phyloP scores from a whole-genome alignment of 805 yeast species.

The Kuraishia borneana region DNA sequence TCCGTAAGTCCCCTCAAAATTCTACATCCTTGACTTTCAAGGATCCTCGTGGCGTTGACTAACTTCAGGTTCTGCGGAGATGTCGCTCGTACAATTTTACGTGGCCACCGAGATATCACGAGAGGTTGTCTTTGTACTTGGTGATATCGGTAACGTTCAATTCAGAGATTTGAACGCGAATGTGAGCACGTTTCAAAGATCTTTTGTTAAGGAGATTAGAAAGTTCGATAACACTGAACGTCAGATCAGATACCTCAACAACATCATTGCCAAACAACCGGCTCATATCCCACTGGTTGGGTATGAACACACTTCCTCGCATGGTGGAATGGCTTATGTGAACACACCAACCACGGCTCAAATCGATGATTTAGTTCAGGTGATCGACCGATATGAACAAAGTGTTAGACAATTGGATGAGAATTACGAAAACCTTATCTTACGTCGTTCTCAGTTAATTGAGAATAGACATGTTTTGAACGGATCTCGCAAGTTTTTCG shows the following conservation, averaged over 20 bases:
- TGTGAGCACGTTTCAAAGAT: conserved; percentile 78
- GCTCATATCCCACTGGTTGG: conserved; percentile 19
- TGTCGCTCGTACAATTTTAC: conserved; percentile 87
- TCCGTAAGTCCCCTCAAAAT: conserved; percentile 17
- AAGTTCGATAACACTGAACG: conserved; percentile 80
- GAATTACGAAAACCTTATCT: conserved; percentile 50
- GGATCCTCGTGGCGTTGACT: neutral
- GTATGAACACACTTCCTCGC: conserved; percentile 11
- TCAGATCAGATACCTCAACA: conserved; percentile 51
- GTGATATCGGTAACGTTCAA: conserved; percentile 78
- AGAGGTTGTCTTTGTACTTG: conserved; percentile 76
- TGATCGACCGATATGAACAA: conserved; percentile 54
- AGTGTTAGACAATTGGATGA: conserved; percentile 62
- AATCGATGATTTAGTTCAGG: conserved; percentile 58
- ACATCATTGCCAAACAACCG: conserved; percentile 37
- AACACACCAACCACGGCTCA: conserved; percentile 33
- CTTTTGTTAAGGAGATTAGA: conserved; percentile 82
- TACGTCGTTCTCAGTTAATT: conserved; percentile 43
- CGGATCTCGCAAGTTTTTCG: conserved; percentile 23
- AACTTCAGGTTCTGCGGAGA: conserved; percentile 79
- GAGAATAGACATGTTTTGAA: conserved; percentile 57
- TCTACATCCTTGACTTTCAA: neutral
- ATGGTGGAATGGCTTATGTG: conserved; percentile 7
- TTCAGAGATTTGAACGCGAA: conserved; percentile 80
- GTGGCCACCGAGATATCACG: conserved; percentile 85